A percentile compares a stretch with the other conserved stretches of the same genome.
These are phyloP conservation scores for Tylopilus vinaceipallidus DNA, from an alignment of 768 basidiomycete genomes.

Conservation along the genomic window DNA sequence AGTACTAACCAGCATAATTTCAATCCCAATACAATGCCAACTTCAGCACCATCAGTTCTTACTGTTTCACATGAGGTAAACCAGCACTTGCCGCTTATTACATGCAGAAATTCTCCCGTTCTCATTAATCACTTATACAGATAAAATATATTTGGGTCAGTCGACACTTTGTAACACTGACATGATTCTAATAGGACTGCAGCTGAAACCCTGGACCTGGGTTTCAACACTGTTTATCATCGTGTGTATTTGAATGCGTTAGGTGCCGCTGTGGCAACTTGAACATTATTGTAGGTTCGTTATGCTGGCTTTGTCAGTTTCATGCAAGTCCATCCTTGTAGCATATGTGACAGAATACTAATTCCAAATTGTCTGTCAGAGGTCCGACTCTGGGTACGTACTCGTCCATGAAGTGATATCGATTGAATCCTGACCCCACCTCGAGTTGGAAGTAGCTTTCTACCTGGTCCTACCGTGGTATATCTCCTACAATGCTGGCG, in stretches of 20 bases:
- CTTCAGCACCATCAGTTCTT: neutral
- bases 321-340: neutral
- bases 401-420: too few species aligned
- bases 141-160: slow-evolving; percentile 7
- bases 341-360: neutral
- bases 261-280: neutral
- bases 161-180: too few species aligned
- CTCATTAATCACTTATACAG: neutral
- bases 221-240: slow-evolving; percentile 2
- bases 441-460: neutral
- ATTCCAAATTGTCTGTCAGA: neutral
- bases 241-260: neutral
- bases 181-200: neutral
- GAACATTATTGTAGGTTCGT: neutral
- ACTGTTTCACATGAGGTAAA: neutral
- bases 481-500: neutral
- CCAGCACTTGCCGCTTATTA: neutral
- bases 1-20: too few species aligned
- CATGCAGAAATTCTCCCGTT: too few species aligned
- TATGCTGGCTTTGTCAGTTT: neutral
- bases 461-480: neutral
- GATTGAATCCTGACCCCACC: neutral
- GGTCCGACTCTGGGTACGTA: too few species aligned
- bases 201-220: slow-evolving; percentile 1
- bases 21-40: too few species aligned